Base-by-base conservation (phyloP, 1,139 yeast species). In the Hanseniaspora uvarum region DNA sequence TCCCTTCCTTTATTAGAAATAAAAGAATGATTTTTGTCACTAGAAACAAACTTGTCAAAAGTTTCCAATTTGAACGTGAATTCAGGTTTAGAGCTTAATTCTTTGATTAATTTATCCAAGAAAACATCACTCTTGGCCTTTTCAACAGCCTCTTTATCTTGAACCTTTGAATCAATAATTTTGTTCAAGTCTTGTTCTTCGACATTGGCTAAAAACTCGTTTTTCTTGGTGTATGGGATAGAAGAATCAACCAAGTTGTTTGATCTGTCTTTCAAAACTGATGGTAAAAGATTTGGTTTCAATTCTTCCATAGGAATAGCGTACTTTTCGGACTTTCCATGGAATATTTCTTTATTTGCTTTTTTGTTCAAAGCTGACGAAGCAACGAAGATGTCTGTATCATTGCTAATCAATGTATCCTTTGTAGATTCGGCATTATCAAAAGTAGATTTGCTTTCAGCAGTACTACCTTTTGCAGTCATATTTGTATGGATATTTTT, bases 1-100 rank as follows among this genome's bases (percentile, higher is more conserved):
- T 59, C 58, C 8, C 59, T 56, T 4, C 56, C 43, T 8, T 61
- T 59, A 38, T 57, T 61, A 38, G 64, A 65, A 14, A 65, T 61
- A n/a, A 47, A 48, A 18, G 55, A 12, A 10, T 39, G 19, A 5
- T 26, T 30, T 6, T 43, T 38, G 0, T 45, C 46, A 21, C 36
- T 23, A 7, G 68, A 62, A 50, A 62, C 63, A 56, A 69, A 75
- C 19, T 69, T 68, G 43, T 76, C 78, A 54, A 75, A 70, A 21
- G 61, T 61, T 55, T 62, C 62, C 79, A 79, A 75, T 6, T 78
- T 71, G 58, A 64, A 67, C 57, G 62, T 49, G 28, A 54, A 57
- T 12, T 58, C 61, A 1, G 59, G 57, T 5, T 52, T 55, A 14
- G 59, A 60, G 14, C 50, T 39, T 7, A 57, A 7, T 16, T 51